phyloP scores from a whole-genome alignment of 73 alveolate species.

The Diophrys appendiculata region DNA sequence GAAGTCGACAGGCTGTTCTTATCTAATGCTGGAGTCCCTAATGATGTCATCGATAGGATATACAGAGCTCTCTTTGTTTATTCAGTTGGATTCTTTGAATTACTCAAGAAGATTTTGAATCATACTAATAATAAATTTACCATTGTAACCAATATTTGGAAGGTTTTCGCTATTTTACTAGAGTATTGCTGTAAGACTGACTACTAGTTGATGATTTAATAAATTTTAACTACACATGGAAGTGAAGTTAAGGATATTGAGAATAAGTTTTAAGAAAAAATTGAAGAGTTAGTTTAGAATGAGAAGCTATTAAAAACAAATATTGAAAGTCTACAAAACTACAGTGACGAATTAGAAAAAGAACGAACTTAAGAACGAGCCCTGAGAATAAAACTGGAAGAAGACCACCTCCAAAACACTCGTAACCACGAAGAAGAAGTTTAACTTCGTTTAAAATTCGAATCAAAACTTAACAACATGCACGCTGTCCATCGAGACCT shows the following conservation, averaged over 20 bases:
- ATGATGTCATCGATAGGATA: conserved; percentile 26
- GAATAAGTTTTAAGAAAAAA: conserved; percentile 39
- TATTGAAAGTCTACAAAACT: conserved; percentile 26
- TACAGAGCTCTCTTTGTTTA: conserved; percentile 48
- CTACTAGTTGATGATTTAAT: conserved; percentile 24
- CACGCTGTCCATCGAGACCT: conserved; percentile 66
- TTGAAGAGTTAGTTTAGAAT: conserved; percentile 27
- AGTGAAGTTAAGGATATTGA: conserved; percentile 37
- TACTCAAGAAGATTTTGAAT: conserved; percentile 17
- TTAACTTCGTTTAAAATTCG: conserved; percentile 63
- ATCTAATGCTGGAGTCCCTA: conserved; percentile 35
- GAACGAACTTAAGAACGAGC: conserved; percentile 40
- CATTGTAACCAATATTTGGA: conserved; percentile 45
- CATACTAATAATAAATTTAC: conserved; percentile 51
- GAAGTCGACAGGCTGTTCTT: conserved; percentile 45
- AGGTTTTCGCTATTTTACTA: conserved; percentile 44
- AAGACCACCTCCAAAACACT: conserved; percentile 43
- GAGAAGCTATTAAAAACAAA: conserved; percentile 30
- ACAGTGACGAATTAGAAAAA: conserved; percentile 49
- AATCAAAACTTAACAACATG: conserved; percentile 60
- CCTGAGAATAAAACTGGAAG: conserved; percentile 37
- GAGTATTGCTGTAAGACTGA: conserved; percentile 62
- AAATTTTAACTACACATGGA: conserved; percentile 3
- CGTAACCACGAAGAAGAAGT: conserved; percentile 76
- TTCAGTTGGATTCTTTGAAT: conserved; percentile 43